Conservation (phyloP, 148 eudicot species). For the Camellia granthamiana region DNA sequence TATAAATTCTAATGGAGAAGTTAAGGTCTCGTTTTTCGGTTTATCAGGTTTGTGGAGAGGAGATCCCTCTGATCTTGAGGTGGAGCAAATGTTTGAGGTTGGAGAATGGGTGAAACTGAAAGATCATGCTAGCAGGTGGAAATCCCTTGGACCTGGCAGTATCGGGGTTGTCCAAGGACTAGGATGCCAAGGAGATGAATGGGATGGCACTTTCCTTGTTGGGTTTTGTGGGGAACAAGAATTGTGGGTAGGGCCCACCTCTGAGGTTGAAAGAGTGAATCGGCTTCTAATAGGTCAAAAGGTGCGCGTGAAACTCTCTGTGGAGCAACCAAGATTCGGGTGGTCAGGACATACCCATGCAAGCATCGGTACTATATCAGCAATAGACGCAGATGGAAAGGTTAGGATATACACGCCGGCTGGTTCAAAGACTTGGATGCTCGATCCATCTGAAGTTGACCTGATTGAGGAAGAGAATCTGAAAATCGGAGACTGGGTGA, state of each 20-base stretch:
- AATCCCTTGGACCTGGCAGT: slow-evolving; percentile 66
- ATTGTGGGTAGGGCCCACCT: slow-evolving; percentile 60
- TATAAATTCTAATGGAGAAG: slow-evolving; percentile 83
- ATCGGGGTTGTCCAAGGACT: slow-evolving; percentile 86
- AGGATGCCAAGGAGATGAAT: slow-evolving; percentile 53
- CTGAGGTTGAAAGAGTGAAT: slow-evolving; percentile 52
- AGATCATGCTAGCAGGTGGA: slow-evolving; percentile 52
- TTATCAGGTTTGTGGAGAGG: slow-evolving; percentile 72
- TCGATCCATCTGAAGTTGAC: slow-evolving; percentile 92
- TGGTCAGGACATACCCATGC: slow-evolving; percentile 87
- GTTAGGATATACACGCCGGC: slow-evolving; percentile 77
- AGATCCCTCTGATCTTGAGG: slow-evolving; percentile 79
- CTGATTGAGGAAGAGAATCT: slow-evolving; percentile 59
- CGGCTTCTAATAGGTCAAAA: slow-evolving; percentile 62
- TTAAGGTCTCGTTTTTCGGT: slow-evolving; percentile 63
- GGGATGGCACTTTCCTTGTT: slow-evolving; percentile 65
- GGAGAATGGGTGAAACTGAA: slow-evolving; percentile 83
- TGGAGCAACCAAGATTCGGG: slow-evolving; percentile 91
- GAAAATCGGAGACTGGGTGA: slow-evolving; percentile 72
- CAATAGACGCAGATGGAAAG: slow-evolving; percentile 86
- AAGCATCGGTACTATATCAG: slow-evolving; percentile 63
- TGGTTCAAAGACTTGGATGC: slow-evolving; percentile 76
- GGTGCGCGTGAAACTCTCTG: slow-evolving; percentile 50
- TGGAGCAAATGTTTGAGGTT: slow-evolving; percentile 64
- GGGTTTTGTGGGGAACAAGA: slow-evolving; percentile 84